A percentile compares a stretch with the other conserved stretches of the same genome.
Evolutionary conservation across 257 asterid genomes (phyloP).

Genomic region (Primulina huaijiensis): DNA sequence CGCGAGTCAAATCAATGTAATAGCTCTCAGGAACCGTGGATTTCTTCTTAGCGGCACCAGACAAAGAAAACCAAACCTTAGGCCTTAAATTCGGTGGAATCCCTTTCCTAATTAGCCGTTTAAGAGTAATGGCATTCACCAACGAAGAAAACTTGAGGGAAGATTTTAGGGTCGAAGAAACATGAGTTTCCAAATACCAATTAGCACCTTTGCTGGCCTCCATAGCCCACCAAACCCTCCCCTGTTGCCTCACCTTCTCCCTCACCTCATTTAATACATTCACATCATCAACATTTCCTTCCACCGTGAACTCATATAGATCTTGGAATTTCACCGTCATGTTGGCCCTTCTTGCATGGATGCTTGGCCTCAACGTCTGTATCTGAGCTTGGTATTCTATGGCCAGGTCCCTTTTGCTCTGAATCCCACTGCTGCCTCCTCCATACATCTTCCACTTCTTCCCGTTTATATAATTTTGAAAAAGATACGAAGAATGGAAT

Average conservation of each 20-base stretch:
- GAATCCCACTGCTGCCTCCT: slow-evolving; percentile 43
- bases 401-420: slow-evolving; percentile 60
- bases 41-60: slow-evolving; percentile 98
- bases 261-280: slow-evolving; percentile 96
- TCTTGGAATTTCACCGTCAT: slow-evolving; percentile 93
- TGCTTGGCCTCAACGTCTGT: slow-evolving; percentile 81
- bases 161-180: slow-evolving; percentile 58
- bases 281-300: slow-evolving; percentile 98
- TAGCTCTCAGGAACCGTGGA: slow-evolving; percentile 93
- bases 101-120: slow-evolving; percentile 85
- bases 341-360: slow-evolving; percentile 85
- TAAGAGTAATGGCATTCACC: slow-evolving; percentile 82
- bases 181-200: slow-evolving; percentile 74
- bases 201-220: slow-evolving; percentile 85
- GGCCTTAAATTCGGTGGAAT: slow-evolving; percentile 95
- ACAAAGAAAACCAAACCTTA: slow-evolving; percentile 83
- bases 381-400: slow-evolving; percentile 66
- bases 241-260: slow-evolving; percentile 93
- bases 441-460: slow-evolving; percentile 54
- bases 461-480: not conserved
- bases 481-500: not conserved
- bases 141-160: slow-evolving; percentile 72
- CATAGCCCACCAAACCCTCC: slow-evolving; percentile 88
- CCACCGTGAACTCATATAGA: slow-evolving; percentile 87
- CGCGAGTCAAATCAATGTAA: slow-evolving; percentile 68